Evolutionary conservation across 148 eudicot genomes (phyloP).

Genomic region (Chenopodium quinoa): DNA sequence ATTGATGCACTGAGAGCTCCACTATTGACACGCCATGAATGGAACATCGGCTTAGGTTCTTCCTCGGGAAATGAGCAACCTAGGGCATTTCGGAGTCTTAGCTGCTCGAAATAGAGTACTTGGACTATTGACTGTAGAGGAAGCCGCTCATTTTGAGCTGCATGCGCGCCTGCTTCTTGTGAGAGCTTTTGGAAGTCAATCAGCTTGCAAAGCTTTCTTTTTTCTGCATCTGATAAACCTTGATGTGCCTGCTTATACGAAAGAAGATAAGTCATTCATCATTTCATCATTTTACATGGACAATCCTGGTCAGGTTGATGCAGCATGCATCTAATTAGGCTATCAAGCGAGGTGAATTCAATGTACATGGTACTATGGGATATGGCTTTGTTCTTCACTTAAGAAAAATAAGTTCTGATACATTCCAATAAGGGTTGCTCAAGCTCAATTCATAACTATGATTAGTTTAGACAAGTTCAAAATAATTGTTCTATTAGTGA

Average conservation of each 20-base stretch:
- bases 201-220: constrained; percentile 71
- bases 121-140: constrained; percentile 93
- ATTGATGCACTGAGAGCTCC: constrained; percentile 92
- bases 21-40: constrained; percentile 88
- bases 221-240: constrained; percentile 66
- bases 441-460: too few species aligned
- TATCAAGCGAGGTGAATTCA: background rate
- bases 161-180: constrained; percentile 89
- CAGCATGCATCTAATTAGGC: background rate
- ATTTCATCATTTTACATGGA: background rate
- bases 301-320: background rate
- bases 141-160: constrained; percentile 96
- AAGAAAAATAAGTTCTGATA: too few species aligned
- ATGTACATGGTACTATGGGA: background rate
- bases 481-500: background rate
- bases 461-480: too few species aligned
- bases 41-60: constrained; percentile 68
- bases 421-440: too few species aligned
- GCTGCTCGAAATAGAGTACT: constrained; percentile 83
- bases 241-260: constrained; percentile 67
- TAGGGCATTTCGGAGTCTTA: constrained; percentile 71
- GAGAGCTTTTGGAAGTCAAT: constrained; percentile 89
- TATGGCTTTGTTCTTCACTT: background rate
- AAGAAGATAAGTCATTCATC: background rate
- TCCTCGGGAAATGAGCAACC: constrained; percentile 64